Evolutionary conservation across 805 yeast genomes (phyloP).

Genomic region (Grigorovia jiainica): DNA sequence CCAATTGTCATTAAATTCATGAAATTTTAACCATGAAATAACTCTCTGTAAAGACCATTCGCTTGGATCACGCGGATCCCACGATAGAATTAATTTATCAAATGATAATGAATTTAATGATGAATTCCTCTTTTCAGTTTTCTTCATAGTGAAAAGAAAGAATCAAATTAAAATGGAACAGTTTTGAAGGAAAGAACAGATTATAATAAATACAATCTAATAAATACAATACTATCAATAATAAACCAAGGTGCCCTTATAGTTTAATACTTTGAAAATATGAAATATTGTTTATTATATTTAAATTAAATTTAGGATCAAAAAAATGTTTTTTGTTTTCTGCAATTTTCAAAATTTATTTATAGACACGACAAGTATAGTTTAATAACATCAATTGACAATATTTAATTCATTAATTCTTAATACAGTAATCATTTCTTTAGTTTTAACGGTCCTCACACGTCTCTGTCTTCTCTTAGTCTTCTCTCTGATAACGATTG

Average conservation of each 20-base stretch:
- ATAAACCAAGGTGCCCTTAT: too few species aligned
- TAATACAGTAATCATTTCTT: conserved; percentile 69
- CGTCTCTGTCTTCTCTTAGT: conserved; percentile 78
- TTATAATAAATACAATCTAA: not conserved
- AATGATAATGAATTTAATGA: conserved; percentile 12
- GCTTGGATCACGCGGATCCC: conserved; percentile 45
- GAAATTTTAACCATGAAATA: conserved; percentile 52
- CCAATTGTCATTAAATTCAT: conserved; percentile 71
- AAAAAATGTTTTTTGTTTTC: too few species aligned
- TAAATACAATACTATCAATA: too few species aligned
- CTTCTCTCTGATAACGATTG: conserved; percentile 59
- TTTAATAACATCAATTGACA: too few species aligned
- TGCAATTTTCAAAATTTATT: too few species aligned
- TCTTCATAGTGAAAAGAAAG: not conserved
- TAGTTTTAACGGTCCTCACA: conserved; percentile 51
- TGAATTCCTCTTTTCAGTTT: not conserved
- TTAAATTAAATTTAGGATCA: too few species aligned
- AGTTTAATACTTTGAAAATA: too few species aligned
- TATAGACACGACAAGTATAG: too few species aligned
- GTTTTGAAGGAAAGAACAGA: too few species aligned
- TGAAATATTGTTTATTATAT: too few species aligned
- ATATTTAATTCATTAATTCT: conserved; percentile 65
- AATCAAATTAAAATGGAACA: too few species aligned
- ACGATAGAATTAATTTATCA: conserved; percentile 29
- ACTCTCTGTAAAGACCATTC: conserved; percentile 73